Evolutionary conservation across 202 grass and related monocot species (phyloP).

Genomic region (Alloteropsis angusta): DNA sequence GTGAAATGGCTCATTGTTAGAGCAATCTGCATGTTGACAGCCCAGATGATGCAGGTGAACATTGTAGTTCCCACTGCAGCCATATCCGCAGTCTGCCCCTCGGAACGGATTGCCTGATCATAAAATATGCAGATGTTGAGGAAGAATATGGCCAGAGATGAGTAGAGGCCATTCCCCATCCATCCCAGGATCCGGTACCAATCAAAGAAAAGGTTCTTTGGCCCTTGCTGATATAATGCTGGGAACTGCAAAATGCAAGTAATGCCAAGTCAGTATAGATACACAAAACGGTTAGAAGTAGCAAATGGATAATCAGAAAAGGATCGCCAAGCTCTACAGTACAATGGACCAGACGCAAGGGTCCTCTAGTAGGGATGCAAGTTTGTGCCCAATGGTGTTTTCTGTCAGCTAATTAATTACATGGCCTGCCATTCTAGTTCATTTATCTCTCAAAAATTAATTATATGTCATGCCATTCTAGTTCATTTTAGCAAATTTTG

Average conservation of each 20-base stretch:
- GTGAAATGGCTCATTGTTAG: slow-evolving; percentile 99
- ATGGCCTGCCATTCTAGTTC: too few relatives aligned
- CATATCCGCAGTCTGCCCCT: slow-evolving; percentile 87
- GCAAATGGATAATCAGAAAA: slow-evolving; percentile 1
- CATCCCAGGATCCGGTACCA: slow-evolving; percentile 94
- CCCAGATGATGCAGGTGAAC: slow-evolving; percentile 99
- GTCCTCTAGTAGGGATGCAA: too few relatives aligned
- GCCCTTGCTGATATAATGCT: slow-evolving; percentile 93
- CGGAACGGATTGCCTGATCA: slow-evolving; percentile 55
- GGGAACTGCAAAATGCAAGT: slow-evolving; percentile 66
- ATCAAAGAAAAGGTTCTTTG: slow-evolving; percentile 97
- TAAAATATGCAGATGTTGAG: slow-evolving; percentile 85
- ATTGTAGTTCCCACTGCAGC: slow-evolving; percentile 84
- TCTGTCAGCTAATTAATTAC: too few relatives aligned
- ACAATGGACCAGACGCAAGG: background rate
- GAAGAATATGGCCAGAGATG: slow-evolving; percentile 83
- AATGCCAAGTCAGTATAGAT: slow-evolving; percentile 15
- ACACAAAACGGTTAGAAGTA: background rate
- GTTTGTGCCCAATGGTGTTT: too few relatives aligned
- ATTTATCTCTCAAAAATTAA: too few relatives aligned
- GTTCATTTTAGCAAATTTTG: too few relatives aligned
- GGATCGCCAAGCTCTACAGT: background rate
- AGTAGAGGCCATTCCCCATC: slow-evolving; percentile 96
- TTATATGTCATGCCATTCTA: too few relatives aligned
- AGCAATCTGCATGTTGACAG: slow-evolving; percentile 92